Evolutionary conservation across 371 early-diverging fungal species (phyloP).

Genomic region (Fennellomyces sp.): DNA sequence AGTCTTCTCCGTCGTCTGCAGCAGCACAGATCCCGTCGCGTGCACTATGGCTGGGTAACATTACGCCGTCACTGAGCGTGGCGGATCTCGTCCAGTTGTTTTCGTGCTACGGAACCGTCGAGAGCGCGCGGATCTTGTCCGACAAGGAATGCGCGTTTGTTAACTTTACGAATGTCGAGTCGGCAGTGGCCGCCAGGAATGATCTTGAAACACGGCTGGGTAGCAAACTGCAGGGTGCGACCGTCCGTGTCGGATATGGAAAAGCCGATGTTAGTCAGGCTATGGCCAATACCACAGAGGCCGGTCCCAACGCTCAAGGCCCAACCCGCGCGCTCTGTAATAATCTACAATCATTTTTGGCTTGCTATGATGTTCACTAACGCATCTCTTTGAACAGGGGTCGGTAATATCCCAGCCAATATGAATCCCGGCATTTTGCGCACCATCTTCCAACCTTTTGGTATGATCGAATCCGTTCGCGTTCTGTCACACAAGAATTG

Average conservation of each 20-base stretch:
- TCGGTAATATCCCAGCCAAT: conserved; percentile 91
- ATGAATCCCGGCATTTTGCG: conserved; percentile 80
- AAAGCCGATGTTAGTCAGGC: conserved; percentile 44
- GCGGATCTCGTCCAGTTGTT: conserved; percentile 82
- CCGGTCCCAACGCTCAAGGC: conserved; percentile 41
- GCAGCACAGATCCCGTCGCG: conserved; percentile 66
- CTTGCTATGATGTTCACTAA: no score
- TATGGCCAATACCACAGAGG: conserved; percentile 54
- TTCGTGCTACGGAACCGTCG: conserved; percentile 87
- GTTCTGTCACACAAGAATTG: conserved; percentile 96
- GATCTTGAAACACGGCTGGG: conserved; percentile 30
- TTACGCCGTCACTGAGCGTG: conserved; percentile 77
- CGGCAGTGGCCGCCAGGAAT: conserved; percentile 39
- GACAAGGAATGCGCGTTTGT: conserved; percentile 60
- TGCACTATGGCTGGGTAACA: conserved; percentile 92
- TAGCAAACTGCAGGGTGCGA: conserved; percentile 23
- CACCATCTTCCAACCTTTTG: conserved; percentile 81
- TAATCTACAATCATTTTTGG: no score
- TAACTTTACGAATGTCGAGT: conserved; percentile 34
- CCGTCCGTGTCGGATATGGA: conserved; percentile 38
- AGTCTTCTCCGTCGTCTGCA: conserved; percentile 17
- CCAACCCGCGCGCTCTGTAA: conserved; percentile 53
- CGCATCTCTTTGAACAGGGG: conserved; percentile 65
- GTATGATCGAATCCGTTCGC: conserved; percentile 91
- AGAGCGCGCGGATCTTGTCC: conserved; percentile 87